Conservation (phyloP, 768 basidiomycete species). For the Cystobasidium tubakii region DNA sequence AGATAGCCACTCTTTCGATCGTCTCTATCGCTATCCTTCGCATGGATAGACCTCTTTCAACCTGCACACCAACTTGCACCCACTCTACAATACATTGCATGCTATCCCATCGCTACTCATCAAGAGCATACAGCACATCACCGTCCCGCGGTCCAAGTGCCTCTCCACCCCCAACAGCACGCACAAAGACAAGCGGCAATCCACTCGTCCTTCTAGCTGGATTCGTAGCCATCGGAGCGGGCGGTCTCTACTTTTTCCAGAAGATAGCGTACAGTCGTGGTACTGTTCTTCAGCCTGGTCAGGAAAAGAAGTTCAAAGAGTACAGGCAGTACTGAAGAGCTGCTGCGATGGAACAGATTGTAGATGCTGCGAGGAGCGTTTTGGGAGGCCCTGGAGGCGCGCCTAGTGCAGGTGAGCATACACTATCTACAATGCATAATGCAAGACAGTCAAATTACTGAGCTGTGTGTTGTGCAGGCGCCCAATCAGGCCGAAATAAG, state of each 20-base stretch:
- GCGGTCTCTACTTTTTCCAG: conserved; percentile 11
- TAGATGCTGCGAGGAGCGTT: background rate
- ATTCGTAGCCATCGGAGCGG: conserved; percentile 16
- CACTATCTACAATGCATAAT: no score
- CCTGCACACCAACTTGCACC: background rate
- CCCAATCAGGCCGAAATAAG: background rate
- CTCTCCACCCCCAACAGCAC: background rate
- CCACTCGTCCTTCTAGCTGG: conserved; percentile 29
- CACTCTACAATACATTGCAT: background rate
- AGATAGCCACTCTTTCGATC: background rate
- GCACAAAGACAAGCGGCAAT: background rate
- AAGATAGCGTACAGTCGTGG: conserved; percentile 14
- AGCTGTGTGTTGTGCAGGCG: no score
- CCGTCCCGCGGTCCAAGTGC: background rate
- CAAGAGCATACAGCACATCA: conserved; percentile 1
- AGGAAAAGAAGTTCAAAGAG: conserved; percentile 20
- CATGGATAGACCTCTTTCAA: background rate
- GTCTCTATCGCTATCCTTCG: background rate
- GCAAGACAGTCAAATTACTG: no score
- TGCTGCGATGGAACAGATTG: conserved; percentile 28
- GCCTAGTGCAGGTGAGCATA: background rate
- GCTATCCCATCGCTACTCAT: background rate
- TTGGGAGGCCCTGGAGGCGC: background rate
- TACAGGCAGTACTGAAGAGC: conserved; percentile 35
- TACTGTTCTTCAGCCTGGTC: conserved; percentile 5